These are phyloP conservation scores for Corylus americana DNA, from an alignment of 306 rosid genomes.

Conservation along the genomic window DNA sequence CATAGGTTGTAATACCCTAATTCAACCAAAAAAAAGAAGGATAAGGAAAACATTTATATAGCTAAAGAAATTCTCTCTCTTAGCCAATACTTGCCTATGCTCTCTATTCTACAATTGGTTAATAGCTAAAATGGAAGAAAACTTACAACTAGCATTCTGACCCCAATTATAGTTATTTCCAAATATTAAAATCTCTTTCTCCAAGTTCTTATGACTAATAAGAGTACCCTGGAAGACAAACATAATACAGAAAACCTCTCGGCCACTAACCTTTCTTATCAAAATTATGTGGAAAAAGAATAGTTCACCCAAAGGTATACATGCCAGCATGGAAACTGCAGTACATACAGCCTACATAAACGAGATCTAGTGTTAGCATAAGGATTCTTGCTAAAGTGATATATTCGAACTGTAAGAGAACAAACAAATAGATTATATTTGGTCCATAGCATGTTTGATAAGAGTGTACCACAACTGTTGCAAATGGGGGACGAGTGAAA, in stretches of 20 bases:
- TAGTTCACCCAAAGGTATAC: constrained; percentile 89
- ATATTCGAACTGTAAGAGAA: not conserved
- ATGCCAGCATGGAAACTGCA: constrained; percentile 88
- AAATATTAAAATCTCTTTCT: constrained; percentile 23
- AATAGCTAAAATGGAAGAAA: not conserved
- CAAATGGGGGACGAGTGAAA: constrained; percentile 91
- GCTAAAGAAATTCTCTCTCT: not conserved
- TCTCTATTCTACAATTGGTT: not conserved
- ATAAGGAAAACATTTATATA: constrained; percentile 16
- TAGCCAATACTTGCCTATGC: not conserved
- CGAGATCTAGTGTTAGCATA: constrained; percentile 30
- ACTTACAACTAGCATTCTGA: constrained; percentile 5
- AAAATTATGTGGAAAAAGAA: constrained; percentile 98
- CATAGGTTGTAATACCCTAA: constrained; percentile 97
- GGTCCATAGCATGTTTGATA: constrained; percentile 23
- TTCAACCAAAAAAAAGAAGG: constrained; percentile 29
- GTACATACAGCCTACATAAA: constrained; percentile 79
- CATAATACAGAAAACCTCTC: constrained; percentile 32
- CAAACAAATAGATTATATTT: constrained; percentile 20
- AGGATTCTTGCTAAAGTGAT: constrained; percentile 27
- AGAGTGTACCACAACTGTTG: constrained; percentile 81
- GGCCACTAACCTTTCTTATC: constrained; percentile 82
- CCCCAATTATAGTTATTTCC: constrained; percentile 12
- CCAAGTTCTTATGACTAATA: constrained; percentile 16
- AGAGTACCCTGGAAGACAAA: constrained; percentile 25